Evolutionary conservation across 2,329 filamentous ascomycete genomes (phyloP).

Genomic region (Anisogramma anomala): DNA sequence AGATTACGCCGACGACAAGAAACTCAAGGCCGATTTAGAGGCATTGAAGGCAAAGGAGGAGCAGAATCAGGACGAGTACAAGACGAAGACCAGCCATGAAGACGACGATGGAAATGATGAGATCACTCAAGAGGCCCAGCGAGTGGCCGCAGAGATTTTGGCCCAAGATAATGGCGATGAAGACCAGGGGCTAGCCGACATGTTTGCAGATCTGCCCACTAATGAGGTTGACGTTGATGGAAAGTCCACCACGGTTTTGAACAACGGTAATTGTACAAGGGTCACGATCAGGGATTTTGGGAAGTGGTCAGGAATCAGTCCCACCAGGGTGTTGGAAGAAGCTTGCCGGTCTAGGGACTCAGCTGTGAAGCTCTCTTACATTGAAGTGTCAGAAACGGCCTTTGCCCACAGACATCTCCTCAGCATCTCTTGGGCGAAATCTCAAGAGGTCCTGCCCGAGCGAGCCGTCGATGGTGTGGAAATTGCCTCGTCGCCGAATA

Average conservation of each 20-base stretch:
- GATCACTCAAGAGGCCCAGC: constrained; percentile 44
- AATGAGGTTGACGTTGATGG: constrained; percentile 47
- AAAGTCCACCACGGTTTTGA: constrained; percentile 45
- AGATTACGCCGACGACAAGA: constrained; percentile 42
- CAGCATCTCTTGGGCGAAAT: constrained; percentile 67
- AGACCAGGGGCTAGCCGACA: constrained; percentile 35
- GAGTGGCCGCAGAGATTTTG: constrained; percentile 47
- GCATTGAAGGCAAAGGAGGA: constrained; percentile 19
- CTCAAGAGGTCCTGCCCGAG: constrained; percentile 39
- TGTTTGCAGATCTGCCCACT: constrained; percentile 51
- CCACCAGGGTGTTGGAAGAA: constrained; percentile 69
- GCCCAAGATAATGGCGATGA: constrained; percentile 45
- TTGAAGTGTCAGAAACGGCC: constrained; percentile 56
- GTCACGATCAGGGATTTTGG: constrained; percentile 72
- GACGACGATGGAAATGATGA: constrained; percentile 29
- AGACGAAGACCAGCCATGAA: constrained; percentile 17
- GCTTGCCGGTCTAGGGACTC: constrained; percentile 74
- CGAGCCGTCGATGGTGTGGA: constrained; percentile 34
- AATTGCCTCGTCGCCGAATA: constrained; percentile 33
- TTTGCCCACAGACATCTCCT: constrained; percentile 69
- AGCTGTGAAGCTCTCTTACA: constrained; percentile 54
- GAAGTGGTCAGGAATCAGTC: constrained; percentile 65
- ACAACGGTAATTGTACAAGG: constrained; percentile 39
- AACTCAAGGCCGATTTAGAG: constrained; percentile 26
- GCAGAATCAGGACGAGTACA: constrained; percentile 11